Evolutionary conservation across 106 monocot genomes (phyloP), one percentile per base, ranked within the genome.

Genomic region (Chionographis japonica): DNA sequence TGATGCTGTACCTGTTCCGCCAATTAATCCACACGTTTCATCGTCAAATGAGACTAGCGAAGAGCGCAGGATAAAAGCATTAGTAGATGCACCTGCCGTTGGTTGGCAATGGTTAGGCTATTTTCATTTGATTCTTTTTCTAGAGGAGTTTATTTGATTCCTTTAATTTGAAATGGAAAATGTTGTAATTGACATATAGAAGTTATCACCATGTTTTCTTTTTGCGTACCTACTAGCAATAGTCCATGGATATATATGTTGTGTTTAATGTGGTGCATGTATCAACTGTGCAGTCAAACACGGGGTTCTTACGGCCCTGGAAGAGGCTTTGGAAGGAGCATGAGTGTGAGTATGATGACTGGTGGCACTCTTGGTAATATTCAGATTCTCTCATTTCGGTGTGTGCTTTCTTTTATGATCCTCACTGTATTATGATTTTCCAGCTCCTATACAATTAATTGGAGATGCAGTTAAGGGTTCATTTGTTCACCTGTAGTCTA

Each of bases 261-360:
- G 27, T 27, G 27, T 27, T 27, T 27, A 27, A 27, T 27, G 27
- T 27, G 27, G 27, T 1, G 27, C 27, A 27, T 27, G 27, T 27
- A 27, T 27, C 27, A 1, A 27, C 46, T 46, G 8, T 65, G 56
- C 61, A 77, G 79, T 14, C 72, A 68, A 77, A 40, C 50, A 58
- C 73, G 74, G 37, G 82, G 74, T 14, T 56, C 61, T 69, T 73
- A 41, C 68, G 77, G 73, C 4, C 9, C 73, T 27, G 82, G 82
- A 15, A 77, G 82, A 74, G 73, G 82, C 10, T 82, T 53, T 70
- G 82, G 82, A 53, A 77, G 77, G 43, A 77, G 82, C 49, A 75
- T 80, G 64, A 71, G 80, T 75, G 80, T 70, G 18, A 66, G 80
- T 41, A 80, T 65, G 70, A 80, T 80, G 70, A 65, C 40, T 65